Percentiles rank a stretch among this genome's conserved stretches.
Conservation (phyloP, 2,329 filamentous ascomycete genomes). For the Venturia asperata region DNA sequence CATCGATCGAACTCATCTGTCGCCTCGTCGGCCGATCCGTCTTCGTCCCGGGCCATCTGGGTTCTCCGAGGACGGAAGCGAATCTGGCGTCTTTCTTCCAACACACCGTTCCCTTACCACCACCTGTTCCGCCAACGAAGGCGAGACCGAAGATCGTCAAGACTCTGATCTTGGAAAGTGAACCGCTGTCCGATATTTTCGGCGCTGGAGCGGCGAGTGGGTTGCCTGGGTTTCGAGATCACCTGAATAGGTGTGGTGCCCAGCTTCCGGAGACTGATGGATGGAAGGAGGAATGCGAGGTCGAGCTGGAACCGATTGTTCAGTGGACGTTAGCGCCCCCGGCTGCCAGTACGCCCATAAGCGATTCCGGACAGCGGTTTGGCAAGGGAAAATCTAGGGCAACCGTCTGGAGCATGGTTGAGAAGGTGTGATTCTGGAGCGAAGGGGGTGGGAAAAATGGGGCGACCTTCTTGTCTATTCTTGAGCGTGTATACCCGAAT, state of each 20-base stretch:
- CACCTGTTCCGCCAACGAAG: background rate
- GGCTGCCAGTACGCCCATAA: background rate
- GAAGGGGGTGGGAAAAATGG: background rate
- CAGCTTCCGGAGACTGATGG: background rate
- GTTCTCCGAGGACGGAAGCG: background rate
- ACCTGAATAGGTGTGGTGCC: conserved; percentile 1
- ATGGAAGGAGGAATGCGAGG: background rate
- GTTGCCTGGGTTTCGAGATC: background rate
- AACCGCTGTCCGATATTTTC: background rate
- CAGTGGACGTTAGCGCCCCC: conserved; percentile 4
- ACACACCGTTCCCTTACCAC: background rate
- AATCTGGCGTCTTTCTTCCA: background rate
- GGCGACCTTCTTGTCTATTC: background rate
- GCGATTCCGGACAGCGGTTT: background rate
- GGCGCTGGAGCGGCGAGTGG: background rate
- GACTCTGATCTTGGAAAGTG: background rate
- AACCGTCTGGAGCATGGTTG: background rate
- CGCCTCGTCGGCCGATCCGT: conserved; percentile 1
- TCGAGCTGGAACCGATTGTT: background rate
- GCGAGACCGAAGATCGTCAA: background rate
- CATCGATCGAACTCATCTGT: background rate
- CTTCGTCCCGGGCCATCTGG: background rate
- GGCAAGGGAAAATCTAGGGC: background rate
- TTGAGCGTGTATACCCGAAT: too few species aligned
- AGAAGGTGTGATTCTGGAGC: background rate